Conservation (phyloP, 2,329 filamentous ascomycete genomes). For the Cercospora citrullina region DNA sequence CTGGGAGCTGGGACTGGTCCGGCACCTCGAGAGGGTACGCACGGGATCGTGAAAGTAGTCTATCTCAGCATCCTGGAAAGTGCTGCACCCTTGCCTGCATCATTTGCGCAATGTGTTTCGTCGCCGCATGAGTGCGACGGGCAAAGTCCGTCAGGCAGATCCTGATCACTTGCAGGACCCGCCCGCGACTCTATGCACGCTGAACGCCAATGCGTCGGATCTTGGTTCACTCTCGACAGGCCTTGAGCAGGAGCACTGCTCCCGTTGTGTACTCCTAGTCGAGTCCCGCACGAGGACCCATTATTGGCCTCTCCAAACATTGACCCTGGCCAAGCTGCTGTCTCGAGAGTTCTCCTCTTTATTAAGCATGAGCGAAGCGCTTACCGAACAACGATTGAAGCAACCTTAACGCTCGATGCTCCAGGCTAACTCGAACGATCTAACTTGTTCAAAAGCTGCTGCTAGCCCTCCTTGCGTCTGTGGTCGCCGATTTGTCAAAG, state of each 20-base stretch:
- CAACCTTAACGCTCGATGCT: conserved; percentile 25
- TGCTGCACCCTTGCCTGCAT: conserved; percentile 28
- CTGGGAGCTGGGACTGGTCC: conserved; percentile 28
- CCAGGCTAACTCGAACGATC: conserved; percentile 18
- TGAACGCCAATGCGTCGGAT: conserved; percentile 29
- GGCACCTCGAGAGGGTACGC: conserved; percentile 24
- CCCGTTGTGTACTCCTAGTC: conserved; percentile 27
- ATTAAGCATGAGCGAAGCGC: conserved; percentile 19
- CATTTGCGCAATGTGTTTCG: conserved; percentile 32
- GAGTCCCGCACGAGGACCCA: conserved; percentile 25
- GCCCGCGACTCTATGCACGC: conserved; percentile 26
- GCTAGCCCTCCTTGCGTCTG: conserved; percentile 19
- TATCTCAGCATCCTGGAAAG: conserved; percentile 25
- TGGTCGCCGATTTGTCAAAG: conserved; percentile 18
- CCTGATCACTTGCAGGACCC: conserved; percentile 31
- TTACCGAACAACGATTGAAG: conserved; percentile 20
- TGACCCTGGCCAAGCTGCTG: conserved; percentile 19
- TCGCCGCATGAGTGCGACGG: conserved; percentile 29
- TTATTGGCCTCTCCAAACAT: conserved; percentile 17
- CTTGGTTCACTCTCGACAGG: conserved; percentile 25
- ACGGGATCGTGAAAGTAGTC: conserved; percentile 24
- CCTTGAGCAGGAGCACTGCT: conserved; percentile 19
- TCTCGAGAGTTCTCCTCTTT: conserved; percentile 18
- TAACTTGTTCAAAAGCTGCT: conserved; percentile 22
- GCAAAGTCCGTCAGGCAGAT: conserved; percentile 25